These are phyloP conservation scores for Tetrapisispora pingtungensis DNA, from an alignment of 805 yeast species.

Conservation along the genomic window DNA sequence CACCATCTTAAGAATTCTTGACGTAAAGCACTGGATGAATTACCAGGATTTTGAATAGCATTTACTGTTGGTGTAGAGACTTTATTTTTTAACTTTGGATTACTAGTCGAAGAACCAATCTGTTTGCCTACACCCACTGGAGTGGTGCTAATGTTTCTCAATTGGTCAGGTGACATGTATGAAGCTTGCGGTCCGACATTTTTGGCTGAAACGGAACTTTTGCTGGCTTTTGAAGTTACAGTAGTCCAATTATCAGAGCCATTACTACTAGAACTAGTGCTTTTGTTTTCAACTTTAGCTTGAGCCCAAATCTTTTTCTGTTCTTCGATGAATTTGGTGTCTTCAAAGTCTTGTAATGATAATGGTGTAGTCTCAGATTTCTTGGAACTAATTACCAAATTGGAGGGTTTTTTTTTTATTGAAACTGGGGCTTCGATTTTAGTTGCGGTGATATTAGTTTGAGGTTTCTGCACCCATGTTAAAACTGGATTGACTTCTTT, in stretches of 20 bases:
- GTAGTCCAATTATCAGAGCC: constrained; percentile 22
- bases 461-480: constrained; percentile 24
- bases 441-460: constrained; percentile 6
- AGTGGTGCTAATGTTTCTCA: constrained; percentile 23
- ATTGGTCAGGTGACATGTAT: constrained; percentile 28
- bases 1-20: constrained; percentile 69
- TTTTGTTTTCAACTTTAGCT: constrained; percentile 46
- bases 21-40: constrained; percentile 33
- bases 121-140: constrained; percentile 1
- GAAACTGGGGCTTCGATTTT: constrained; percentile 14
- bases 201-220: constrained; percentile 6
- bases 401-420: background rate
- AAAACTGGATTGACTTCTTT: constrained; percentile 16
- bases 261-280: background rate
- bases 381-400: background rate
- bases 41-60: constrained; percentile 14
- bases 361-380: background rate
- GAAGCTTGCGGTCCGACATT: constrained; percentile 8
- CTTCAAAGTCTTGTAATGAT: constrained; percentile 13
- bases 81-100: constrained; percentile 20
- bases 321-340: constrained; percentile 24
- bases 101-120: constrained; percentile 24
- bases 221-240: constrained; percentile 20
- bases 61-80: background rate
- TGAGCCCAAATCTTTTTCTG: constrained; percentile 35